Evolutionary conservation across 202 grass and related monocot genomes (phyloP), one percentile per base, ranked within the genome.

Genomic region (Elaeis oleifera): DNA sequence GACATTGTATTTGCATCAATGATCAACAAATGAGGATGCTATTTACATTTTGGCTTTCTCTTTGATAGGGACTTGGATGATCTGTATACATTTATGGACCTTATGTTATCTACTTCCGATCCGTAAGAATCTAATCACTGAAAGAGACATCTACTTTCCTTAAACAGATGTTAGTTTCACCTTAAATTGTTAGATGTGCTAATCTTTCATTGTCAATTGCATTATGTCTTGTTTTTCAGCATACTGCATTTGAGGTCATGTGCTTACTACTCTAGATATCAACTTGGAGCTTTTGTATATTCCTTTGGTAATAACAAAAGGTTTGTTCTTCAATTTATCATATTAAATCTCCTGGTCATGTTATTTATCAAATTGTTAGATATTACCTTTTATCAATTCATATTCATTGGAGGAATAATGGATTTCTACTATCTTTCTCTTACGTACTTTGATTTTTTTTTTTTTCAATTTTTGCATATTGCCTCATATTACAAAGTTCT

Each of bases 21-120:
- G 5, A 52, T 50, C 48, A 19, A 50, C 24, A 20, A 64, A 51
- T 11, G 2, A 26, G 26, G n/a, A 29, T 49, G 31, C 21, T 9
- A n/a, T 52, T 53, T 16, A 18, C 50, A 28, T 8, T 18, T 60
- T 25, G 53, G 16, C 14, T 61, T 55, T 58, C 21, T 51, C 11
- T 36, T 57, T 20, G 20, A 22, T 65, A 90, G 92, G 90, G 81
- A 97, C 63, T 76, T 91, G 54, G 55, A 97, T 50, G 79, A 97
- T 64, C 92, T 88, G 5, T 77, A 86, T 72, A 89, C 84, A 25
- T 97, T 97, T 81, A 78, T 89, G 68, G 92, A 91, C 14, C 76
- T 97, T 83, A 75, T 75, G 60, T 88, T 89, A 56, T 86, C 92
- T 29, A 91, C 87, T 70, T 84, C 82, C 62, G 65, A 83, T 32